Evolutionary conservation across 495 filamentous ascomycete species (phyloP).

Genomic region (Umbilicaria muhlenbergii): DNA sequence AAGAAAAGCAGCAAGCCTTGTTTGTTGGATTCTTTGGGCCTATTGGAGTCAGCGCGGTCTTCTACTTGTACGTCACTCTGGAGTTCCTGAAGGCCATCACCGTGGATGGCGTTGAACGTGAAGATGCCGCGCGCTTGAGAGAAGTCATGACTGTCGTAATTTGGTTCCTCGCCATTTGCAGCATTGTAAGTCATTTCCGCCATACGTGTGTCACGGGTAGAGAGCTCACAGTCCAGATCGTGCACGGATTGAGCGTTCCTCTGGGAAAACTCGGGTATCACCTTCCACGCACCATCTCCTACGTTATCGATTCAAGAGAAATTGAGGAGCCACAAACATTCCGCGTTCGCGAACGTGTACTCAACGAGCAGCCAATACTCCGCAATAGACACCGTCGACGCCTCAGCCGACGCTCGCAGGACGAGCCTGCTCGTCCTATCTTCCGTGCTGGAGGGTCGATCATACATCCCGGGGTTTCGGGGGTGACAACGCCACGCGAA

Average conservation of each 20-base stretch:
- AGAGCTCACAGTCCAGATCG: constrained; percentile 35
- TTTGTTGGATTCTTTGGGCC: constrained; percentile 92
- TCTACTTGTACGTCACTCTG: constrained; percentile 68
- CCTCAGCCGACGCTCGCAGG: constrained; percentile 6
- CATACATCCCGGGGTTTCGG: constrained; percentile 13
- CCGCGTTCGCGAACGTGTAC: constrained; percentile 5
- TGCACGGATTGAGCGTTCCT: constrained; percentile 76
- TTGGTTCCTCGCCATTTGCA: constrained; percentile 78
- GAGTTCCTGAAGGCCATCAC: constrained; percentile 44
- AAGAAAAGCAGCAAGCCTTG: constrained; percentile 52
- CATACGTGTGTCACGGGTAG: not conserved
- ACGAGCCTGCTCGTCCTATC: constrained; percentile 23
- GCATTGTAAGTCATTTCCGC: constrained; percentile 49
- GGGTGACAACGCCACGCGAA: not conserved
- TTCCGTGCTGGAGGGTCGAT: constrained; percentile 37
- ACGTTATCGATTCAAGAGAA: constrained; percentile 2
- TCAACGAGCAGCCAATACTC: constrained; percentile 10
- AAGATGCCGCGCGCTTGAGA: constrained; percentile 46
- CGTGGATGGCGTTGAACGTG: constrained; percentile 41
- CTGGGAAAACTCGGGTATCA: constrained; percentile 70
- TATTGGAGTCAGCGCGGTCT: constrained; percentile 84
- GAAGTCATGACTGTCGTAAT: constrained; percentile 57
- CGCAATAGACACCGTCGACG: constrained; percentile 18
- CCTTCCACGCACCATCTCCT: constrained; percentile 61
- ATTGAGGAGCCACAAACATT: constrained; percentile 3